Base-by-base conservation (phyloP, 2,329 filamentous ascomycete genomes). In the Stagonosporopsis chrysanthemi region DNA sequence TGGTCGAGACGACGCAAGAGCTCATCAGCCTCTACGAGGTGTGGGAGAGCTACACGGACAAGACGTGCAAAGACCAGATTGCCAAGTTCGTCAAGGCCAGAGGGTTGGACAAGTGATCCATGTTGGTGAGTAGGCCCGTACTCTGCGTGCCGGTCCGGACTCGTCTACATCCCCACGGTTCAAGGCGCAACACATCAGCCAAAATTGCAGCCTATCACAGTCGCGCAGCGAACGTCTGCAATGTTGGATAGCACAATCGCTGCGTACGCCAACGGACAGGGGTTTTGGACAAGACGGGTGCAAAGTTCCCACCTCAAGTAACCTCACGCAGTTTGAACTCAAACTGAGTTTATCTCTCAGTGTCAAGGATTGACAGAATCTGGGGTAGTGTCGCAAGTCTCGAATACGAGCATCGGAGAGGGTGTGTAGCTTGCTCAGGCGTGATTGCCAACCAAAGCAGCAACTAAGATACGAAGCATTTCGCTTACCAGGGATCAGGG, bases 1-100 rank as follows among this genome's bases (percentile, higher is more conserved):
- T 96, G 75, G 89, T 96, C 47, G 91, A 97, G 76, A 92, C 90
- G 70, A 94, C 91, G 0, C 93, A 97, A 77, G 93, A 97, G 78
- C 84, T 97, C 61, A 91, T 97, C 50, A 93, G 91, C 3, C 85
- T 97, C 62, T 97, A 97, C 73, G 91, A 96, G 70, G 78, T 86
- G 1, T 89, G 87, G 86, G 87, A 89, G 63, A 80, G 81, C 57
- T 89, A 87, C 69, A 85, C 79, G 52, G 87, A 89, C 68, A 86
- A 88, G 73, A 79, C 80, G 14, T 87, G 86, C 68, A 88, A 86
- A 73, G 87, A 89, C 61, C 78, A 83, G 61, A 82, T 90, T 66
- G 80, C 81, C 8, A 82, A 85, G 63, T 87, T 88, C 75, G 81
- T 89, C 52, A 88, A 86, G 73, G 81, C 81, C 47, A 82, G 84